Conservation (phyloP, 192 early-diverging fungal species). For the Linderina pennispora region DNA sequence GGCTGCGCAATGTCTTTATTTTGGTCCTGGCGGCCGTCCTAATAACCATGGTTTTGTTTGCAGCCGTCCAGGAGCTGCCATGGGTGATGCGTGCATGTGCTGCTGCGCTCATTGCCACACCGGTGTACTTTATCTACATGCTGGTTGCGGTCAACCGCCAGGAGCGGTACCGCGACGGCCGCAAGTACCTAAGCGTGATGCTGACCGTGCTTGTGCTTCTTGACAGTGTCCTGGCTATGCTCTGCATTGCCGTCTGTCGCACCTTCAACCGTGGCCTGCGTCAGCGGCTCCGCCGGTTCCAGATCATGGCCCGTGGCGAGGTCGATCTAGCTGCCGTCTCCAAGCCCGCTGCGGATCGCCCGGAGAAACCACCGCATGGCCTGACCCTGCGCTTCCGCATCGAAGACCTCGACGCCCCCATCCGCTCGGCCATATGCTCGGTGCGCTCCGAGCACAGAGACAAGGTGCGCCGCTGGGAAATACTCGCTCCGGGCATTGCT, state of each 20-base stretch:
- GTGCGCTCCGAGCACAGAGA: too few relatives aligned
- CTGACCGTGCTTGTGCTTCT: conserved; percentile 16
- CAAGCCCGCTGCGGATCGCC: neutral
- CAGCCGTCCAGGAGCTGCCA: conserved; percentile 23
- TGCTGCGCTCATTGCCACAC: conserved; percentile 1
- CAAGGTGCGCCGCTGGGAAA: too few relatives aligned
- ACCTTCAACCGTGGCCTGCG: conserved; percentile 25
- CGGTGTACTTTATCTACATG: conserved; percentile 34
- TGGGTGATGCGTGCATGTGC: conserved; percentile 30
- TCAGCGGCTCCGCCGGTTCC: conserved; percentile 22
- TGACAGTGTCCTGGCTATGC: conserved; percentile 2
- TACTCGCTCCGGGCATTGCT: too few relatives aligned
- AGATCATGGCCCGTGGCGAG: conserved; percentile 15
- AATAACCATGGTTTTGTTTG: conserved; percentile 17
- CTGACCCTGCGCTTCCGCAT: too few relatives aligned
- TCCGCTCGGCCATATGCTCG: too few relatives aligned
- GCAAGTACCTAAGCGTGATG: conserved; percentile 17
- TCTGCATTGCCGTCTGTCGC: conserved; percentile 9
- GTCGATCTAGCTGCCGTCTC: conserved; percentile 14
- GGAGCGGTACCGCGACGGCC: conserved; percentile 1
- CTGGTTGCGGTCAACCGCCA: conserved; percentile 16
- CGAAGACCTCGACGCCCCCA: too few relatives aligned
- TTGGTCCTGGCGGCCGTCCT: conserved; percentile 5
- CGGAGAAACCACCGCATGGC: neutral
- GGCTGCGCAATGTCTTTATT: conserved; percentile 10